Evolutionary conservation across 345 rosid species (phyloP), one percentile per base, ranked within the genome.

Genomic region (Salix viminalis): DNA sequence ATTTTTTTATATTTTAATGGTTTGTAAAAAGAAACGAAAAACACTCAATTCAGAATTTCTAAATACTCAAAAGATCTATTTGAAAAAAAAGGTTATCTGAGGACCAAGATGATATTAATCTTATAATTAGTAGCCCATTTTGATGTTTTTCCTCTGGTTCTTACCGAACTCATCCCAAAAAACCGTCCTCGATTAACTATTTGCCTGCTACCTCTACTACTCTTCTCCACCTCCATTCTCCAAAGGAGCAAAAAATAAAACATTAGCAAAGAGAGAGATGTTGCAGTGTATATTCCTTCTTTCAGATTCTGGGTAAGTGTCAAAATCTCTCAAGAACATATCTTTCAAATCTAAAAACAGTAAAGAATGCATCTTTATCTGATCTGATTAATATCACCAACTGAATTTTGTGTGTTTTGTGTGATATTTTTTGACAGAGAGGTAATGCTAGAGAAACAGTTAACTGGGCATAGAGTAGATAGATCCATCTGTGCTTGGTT

Each of bases 401-500:
- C 28, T 65, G 67, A 73, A 46, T 28, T 69, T 54, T 26, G 34
- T 19, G 13, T 42, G 15, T 8, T 8, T 11, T 56, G n/a, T 75
- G 69, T 74, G 73, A 44, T 24, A 62, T 56, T 58, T 50, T 73
- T 48, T 72, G 54, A 23, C 86, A 96, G 99, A 60, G 99, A 91
- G 84, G 97, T 96, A 28, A 93, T 96, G 88, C 90, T 96, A 11
- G 98, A 96, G 95, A 96, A 96, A 71, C 98, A 96, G 92, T 87
- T 93, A 52, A 92, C 98, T 4, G 97, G 98, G 74, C 97, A 96
- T 77, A 89, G 97, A 0, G 97, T 96, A 1, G 99, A 93, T 74
- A 87, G 99, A 78, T 91, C 98, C 39, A 93, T 96, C 19, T 96
- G 99, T 74, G 87, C 85, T 82, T 96, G 98, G 98, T 96, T 90